Evolutionary conservation across 2,329 filamentous ascomycete genomes (phyloP), one percentile per base, ranked within the genome.

Genomic region (Diaporthe velutina): DNA sequence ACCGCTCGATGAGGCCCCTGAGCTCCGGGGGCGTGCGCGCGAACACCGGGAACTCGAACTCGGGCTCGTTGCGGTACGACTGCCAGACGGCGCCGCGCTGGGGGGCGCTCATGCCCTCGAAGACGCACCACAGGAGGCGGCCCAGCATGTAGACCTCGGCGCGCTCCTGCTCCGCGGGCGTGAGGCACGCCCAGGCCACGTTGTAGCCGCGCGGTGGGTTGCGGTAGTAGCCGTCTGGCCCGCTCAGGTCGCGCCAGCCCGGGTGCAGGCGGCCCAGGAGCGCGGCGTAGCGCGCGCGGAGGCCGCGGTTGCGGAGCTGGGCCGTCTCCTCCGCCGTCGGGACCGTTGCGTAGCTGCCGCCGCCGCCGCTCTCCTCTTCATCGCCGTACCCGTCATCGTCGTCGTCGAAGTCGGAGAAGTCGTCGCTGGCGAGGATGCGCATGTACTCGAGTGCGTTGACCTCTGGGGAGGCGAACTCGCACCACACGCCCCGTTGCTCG

Each of bases 101-200:
- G 2, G 90, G 90, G 2, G 89, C 89, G 74, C 88, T 89, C 78
- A 88, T 87, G 28, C 89, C 89, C 79, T 92, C 90, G 73, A 92
- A 92, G 22, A 92, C 86, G 79, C 90, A 92, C 90, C 90, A 92
- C 61, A 92, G 83, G 35, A 91, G 84, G 52, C 90, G 86, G 8
- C 90, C 90, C 22, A 92, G 86, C 90, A 91, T 91, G 81, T 91
- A 92, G 1, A 91, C 90, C 79, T 90, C 88, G 28, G 90, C 90
- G 0, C 87, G 84, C 78, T 92, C 90, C 77, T 89, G 88, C 77
- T 92, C 90, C 4, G 75, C 75, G 1, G 81, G 80, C 19, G 83
- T 86, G n/a, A 92, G 84, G 70, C 86, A 88, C 6, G 87, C 83
- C 90, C 90, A 92, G 5, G 89, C 82, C 10, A 89, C 82, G 77